Conservation (phyloP, 139 green algal genomes). For the Chlamydomonas sp. region DNA sequence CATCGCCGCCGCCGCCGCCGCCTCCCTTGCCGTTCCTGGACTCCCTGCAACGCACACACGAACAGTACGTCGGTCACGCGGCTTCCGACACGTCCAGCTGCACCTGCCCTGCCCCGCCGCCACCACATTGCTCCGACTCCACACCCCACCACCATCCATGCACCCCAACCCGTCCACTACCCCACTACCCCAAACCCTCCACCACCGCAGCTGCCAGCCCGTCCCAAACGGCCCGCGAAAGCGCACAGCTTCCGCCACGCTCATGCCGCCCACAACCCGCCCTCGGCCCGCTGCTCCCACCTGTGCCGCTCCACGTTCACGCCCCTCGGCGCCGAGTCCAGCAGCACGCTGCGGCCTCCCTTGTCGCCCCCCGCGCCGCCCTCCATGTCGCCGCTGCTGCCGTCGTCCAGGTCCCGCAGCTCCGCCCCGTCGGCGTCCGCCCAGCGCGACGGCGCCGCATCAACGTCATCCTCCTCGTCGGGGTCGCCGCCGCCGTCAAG, state of each 20-base stretch:
- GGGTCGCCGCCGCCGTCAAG: constrained; percentile 1
- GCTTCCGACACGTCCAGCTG: no score
- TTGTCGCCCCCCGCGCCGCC: neutral
- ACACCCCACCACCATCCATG: no score
- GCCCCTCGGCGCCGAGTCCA: neutral
- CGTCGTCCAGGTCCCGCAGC: neutral
- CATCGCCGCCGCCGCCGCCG: constrained; percentile 4
- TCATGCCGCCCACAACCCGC: neutral
- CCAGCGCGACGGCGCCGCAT: neutral
- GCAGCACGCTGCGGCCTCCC: neutral
- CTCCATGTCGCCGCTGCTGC: neutral
- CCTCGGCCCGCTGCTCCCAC: neutral
- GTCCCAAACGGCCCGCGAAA: no score
- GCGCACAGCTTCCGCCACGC: neutral
- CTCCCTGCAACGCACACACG: no score
- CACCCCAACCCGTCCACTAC: no score
- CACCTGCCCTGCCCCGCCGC: no score
- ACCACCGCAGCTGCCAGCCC: no score
- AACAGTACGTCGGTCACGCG: no score
- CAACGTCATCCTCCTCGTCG: constrained; percentile 6
- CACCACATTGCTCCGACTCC: no score
- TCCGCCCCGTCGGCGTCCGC: constrained; percentile 22
- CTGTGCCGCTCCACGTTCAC: no score
- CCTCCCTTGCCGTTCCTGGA: neutral
- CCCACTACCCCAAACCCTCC: no score